These are phyloP conservation scores for Pseudogymnoascus sp. DNA, from an alignment of 2,329 filamentous ascomycete genomes.

Conservation along the genomic window DNA sequence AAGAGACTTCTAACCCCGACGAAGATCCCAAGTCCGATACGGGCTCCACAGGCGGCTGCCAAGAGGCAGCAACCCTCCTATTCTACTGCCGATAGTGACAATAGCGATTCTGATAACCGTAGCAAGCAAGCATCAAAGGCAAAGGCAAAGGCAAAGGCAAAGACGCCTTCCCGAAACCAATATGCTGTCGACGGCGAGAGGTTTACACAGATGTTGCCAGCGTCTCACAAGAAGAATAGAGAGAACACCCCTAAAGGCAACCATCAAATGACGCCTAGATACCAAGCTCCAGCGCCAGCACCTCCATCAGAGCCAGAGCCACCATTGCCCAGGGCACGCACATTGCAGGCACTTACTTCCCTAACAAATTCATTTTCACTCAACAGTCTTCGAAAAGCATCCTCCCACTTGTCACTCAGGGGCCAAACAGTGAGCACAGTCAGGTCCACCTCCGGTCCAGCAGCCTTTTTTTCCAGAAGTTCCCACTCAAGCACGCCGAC, in stretches of 20 bases:
- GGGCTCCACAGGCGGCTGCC: background rate
- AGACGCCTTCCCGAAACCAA: background rate
- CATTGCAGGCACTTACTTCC: background rate
- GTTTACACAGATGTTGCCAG: background rate
- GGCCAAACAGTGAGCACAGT: background rate
- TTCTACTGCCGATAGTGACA: background rate
- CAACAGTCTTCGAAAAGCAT: conserved; percentile 15
- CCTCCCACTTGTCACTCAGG: conserved; percentile 8
- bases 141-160: conserved; percentile 5
- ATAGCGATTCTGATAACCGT: background rate
- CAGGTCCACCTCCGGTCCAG: conserved; percentile 12
- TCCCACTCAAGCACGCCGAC: conserved; percentile 14
- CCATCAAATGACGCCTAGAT: background rate
- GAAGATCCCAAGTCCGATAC: background rate
- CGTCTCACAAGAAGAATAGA: background rate
- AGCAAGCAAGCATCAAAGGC: conserved; percentile 7
- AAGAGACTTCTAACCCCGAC: background rate
- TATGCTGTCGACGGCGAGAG: background rate
- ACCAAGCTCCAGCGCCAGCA: background rate
- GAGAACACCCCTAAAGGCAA: background rate
- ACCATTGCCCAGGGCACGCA: background rate
- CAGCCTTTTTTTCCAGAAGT: background rate
- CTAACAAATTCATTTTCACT: background rate
- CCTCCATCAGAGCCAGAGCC: background rate
- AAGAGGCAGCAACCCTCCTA: background rate